Evolutionary conservation across 768 basidiomycete genomes (phyloP), one percentile per base, ranked within the genome.

Genomic region (Mycena sanguinolenta): DNA sequence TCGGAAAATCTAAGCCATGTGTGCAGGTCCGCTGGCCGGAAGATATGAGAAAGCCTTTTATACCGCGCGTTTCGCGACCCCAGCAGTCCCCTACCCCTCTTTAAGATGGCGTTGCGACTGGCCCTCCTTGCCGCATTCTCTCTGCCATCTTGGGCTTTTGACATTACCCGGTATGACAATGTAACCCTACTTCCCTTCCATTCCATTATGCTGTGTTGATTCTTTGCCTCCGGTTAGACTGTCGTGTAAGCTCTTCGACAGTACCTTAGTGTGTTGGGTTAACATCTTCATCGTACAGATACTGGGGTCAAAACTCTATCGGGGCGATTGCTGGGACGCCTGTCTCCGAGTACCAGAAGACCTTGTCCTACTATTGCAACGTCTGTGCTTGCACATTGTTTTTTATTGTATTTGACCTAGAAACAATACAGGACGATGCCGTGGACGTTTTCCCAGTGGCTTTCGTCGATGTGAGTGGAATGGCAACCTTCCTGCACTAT

Each of bases 291-390:
- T 39, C 25, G 36, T 57, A 21, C 76, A 91, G 90, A 36, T 92
- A 92, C 76, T 92, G 90, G 90, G 92, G 92, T 67, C 91, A 93
- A 78, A 90, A 92, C 73, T 92, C 92, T 2, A 91, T 91, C 67
- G 91, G 92, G 46, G 91, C 91, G 13, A 82, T 80, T 7, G 83
- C 87, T 69, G 62, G 76, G 19, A 76, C 75, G 25, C 84, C 91
- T 67, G 77, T 82, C 0, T 84, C 88, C 34, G 84, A 90, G 74
- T 91, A 81, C 69, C 91, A 92, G 81, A 85, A 91, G 76, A 80
- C 85, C 0, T 81, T 93, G 62, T 86, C 87, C 6, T 90, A 84
- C 75, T 92, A 92, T 77, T 92, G 91, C 77, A 84, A 88, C 74
- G 90, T 88, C 60, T 67, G 81, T 25, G 39, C 36, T 65, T 59